phyloP scores from a whole-genome alignment of 2,329 filamentous ascomycete genomes.

The Sporothrix pseudoabietina region DNA sequence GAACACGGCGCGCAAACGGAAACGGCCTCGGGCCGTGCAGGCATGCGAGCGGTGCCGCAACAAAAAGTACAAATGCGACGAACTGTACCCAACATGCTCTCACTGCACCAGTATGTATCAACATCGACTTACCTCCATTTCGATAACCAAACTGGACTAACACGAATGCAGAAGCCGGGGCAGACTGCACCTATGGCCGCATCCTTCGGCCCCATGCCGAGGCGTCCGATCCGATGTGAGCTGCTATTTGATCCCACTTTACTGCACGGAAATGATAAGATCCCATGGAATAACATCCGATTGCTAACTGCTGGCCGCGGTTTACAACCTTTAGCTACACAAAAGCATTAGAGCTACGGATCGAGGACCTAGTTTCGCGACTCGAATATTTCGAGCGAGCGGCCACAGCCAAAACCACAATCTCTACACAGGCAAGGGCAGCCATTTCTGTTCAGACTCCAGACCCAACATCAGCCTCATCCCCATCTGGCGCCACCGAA shows the following conservation, averaged over 20 bases:
- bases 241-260: neutral
- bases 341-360: neutral
- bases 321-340: neutral
- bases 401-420: neutral
- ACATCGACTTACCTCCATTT: neutral
- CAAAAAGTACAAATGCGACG: conserved; percentile 24
- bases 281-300: neutral
- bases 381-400: neutral
- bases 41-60: conserved; percentile 20
- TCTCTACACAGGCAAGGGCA: neutral
- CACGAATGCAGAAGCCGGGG: neutral
- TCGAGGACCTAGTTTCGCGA: neutral
- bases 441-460: neutral
- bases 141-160: neutral
- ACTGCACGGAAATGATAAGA: neutral
- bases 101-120: conserved; percentile 10
- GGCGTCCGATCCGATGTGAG: neutral
- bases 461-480: neutral
- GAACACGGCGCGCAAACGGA: conserved; percentile 12
- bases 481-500: neutral
- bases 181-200: neutral
- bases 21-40: conserved; percentile 10
- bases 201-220: neutral
- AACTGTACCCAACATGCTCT: conserved; percentile 14
- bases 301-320: neutral